Percentiles rank a stretch among this genome's conserved stretches.
phyloP scores from a whole-genome alignment of 2,329 filamentous ascomycete species.

The Mycosphaerella sp. region DNA sequence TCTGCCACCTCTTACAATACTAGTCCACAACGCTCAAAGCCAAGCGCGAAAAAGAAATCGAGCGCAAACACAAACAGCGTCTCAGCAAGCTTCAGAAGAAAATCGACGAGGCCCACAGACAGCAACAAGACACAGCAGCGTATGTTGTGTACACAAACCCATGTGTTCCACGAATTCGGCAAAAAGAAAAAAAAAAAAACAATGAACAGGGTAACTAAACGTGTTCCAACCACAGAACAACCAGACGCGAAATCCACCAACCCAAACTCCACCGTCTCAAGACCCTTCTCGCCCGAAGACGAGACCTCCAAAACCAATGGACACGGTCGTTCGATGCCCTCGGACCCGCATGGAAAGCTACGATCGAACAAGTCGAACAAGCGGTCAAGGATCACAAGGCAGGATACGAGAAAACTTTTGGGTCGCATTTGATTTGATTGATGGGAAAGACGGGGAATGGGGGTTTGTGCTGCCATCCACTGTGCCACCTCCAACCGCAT shows the following conservation, averaged over 20 bases:
- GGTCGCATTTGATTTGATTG: background rate
- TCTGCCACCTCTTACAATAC: background rate
- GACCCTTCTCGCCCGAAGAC: slow-evolving; percentile 19
- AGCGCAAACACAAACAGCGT: slow-evolving; percentile 6
- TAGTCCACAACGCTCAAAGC: slow-evolving; percentile 6
- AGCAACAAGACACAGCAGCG: too few relatives aligned
- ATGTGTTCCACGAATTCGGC: too few relatives aligned
- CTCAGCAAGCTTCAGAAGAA: slow-evolving; percentile 10
- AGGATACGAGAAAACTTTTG: background rate
- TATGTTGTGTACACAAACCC: too few relatives aligned
- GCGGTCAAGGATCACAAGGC: background rate
- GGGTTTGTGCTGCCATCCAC: background rate
- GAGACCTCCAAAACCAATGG: slow-evolving; percentile 15
- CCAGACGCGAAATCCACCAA: slow-evolving; percentile 7
- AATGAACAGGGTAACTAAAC: too few relatives aligned
- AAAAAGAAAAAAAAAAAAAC: too few relatives aligned
- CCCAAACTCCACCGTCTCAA: slow-evolving; percentile 23
- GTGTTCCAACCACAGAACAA: too few relatives aligned
- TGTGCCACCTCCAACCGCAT: too few relatives aligned
- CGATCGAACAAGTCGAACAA: slow-evolving; percentile 16
- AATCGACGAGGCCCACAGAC: slow-evolving; percentile 5
- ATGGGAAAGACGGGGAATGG: background rate
- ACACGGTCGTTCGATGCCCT: slow-evolving; percentile 11
- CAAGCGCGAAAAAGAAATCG: slow-evolving; percentile 16
- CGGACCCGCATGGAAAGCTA: slow-evolving; percentile 12